A percentile compares a stretch with the other conserved stretches of the same genome.
Evolutionary conservation across 441 rosid genomes (phyloP).

Genomic region (Raphanus hybrid): DNA sequence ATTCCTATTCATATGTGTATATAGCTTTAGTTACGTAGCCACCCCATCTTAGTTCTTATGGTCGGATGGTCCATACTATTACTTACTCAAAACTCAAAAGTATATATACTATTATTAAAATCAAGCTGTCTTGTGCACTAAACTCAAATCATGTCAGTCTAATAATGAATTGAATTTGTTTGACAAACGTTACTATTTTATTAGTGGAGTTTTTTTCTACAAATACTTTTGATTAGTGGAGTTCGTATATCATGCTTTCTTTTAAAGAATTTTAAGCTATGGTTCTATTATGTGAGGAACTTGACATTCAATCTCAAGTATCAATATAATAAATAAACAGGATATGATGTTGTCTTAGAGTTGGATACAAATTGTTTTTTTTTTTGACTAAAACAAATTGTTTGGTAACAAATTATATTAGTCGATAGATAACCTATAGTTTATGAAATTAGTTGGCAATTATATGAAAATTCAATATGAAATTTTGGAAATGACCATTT

Average conservation of each 20-base stretch:
- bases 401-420: not conserved
- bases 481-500: not conserved
- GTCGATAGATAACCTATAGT: not conserved
- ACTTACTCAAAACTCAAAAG: conserved; percentile 5
- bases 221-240: not conserved
- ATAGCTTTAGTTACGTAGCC: conserved; percentile 9
- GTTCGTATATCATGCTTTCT: not conserved
- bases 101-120: conserved; percentile 1
- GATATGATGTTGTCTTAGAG: too few relatives aligned
- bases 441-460: conserved; percentile 25
- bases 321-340: not conserved
- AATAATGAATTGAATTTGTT: not conserved
- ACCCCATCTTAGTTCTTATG: conserved; percentile 16
- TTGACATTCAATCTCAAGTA: not conserved
- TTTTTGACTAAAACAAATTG: too few relatives aligned
- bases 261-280: not conserved
- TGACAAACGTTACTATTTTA: not conserved
- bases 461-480: conserved; percentile 29
- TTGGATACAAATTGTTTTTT: too few relatives aligned
- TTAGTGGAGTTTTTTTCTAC: not conserved
- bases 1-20: not conserved
- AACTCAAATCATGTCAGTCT: conserved; percentile 23
- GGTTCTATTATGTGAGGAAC: not conserved
- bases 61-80: conserved; percentile 8
- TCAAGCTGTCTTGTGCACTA: conserved; percentile 8